These are phyloP conservation scores for Ophiostoma montium DNA, from an alignment of 2,329 filamentous ascomycete species.

Conservation along the genomic window DNA sequence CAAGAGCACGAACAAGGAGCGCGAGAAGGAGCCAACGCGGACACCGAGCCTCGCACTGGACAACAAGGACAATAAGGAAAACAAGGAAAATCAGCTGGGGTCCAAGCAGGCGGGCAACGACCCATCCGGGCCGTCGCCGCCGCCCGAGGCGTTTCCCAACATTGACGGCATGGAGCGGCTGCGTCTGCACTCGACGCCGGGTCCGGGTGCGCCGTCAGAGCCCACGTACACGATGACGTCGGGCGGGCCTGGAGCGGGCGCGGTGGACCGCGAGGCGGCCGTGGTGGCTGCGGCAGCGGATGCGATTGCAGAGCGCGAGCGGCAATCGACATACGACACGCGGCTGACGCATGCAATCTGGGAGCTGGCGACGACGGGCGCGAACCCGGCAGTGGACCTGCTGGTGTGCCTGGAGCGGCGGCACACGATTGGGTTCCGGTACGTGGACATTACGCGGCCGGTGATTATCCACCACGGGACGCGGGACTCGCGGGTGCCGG, in stretches of 20 bases:
- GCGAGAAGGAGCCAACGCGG: constrained; percentile 18
- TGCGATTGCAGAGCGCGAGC: constrained; percentile 53
- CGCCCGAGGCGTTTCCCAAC: constrained; percentile 17
- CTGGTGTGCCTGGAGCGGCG: constrained; percentile 83
- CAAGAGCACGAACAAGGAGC: constrained; percentile 27
- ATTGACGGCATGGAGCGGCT: constrained; percentile 37
- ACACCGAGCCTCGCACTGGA: constrained; percentile 9
- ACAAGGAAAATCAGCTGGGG: constrained; percentile 34
- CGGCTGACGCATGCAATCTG: constrained; percentile 87
- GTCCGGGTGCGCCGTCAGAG: constrained; percentile 3
- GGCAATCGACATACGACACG: constrained; percentile 64
- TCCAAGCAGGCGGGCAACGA: constrained; percentile 11
- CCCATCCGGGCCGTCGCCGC: constrained; percentile 9
- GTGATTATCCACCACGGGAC: constrained; percentile 92
- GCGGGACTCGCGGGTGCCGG: constrained; percentile 78
- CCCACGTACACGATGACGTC: constrained; percentile 14
- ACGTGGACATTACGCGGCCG: constrained; percentile 84
- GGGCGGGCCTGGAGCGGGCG: constrained; percentile 10
- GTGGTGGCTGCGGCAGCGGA: constrained; percentile 35
- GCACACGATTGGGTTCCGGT: constrained; percentile 87
- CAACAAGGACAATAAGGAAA: constrained; percentile 20
- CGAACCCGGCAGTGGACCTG: constrained; percentile 87
- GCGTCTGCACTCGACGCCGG: constrained; percentile 17
- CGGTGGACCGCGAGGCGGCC: constrained; percentile 17
- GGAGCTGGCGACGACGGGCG: constrained; percentile 79